Base-by-base conservation (phyloP, 495 filamentous ascomycete species). In the Aspergillus ostianus region DNA sequence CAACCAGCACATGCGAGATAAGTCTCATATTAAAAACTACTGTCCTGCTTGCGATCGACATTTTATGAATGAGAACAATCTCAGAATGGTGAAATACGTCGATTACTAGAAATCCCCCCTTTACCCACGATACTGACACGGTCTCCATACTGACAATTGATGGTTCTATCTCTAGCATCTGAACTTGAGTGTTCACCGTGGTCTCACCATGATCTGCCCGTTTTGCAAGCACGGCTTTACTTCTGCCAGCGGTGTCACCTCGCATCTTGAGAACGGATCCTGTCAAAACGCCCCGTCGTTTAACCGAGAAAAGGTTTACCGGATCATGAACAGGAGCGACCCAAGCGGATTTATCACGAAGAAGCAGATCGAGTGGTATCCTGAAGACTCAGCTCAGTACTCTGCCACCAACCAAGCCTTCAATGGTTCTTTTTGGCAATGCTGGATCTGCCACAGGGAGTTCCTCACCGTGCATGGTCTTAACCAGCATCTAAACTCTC, bases 201-300 rank as follows among this genome's bases (percentile, higher is more conserved):
- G 75, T 27, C 48, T 23, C 0, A 58, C 60, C 0, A 32, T 79
- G 47, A 0, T 47, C 6, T 84, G 78, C 50, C 75, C 79, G 3
- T 81, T 82, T 69, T 83, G 79, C 67, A 67, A 67, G 29, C 27
- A 23, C 20, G 50, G 7, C 8, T 80, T 72, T 58, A 73, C 71
- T 8, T 69, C 75, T 6, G 72, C 76, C n/a, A 78, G 74, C 49
- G 78, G 78, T 17, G 56, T 79, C 0, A 56, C 61, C 2, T 76
- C 79, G 57, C 81, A 84, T 54, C 74, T 82, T 17, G 79, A 82
- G 53, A 67, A 51, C 1, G 77, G 71, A 1, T 68, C 73, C 19
- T 82, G 80, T 51, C 65, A 68, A 5, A 51, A 63, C 0, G 77
- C 78, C 6, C 66, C 58, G 0, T 26, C 8, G 0, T 36, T 79